Evolutionary conservation across 129 eudicot species (phyloP), one percentile per base, ranked within the genome.

Genomic region (Flaveria robusta): DNA sequence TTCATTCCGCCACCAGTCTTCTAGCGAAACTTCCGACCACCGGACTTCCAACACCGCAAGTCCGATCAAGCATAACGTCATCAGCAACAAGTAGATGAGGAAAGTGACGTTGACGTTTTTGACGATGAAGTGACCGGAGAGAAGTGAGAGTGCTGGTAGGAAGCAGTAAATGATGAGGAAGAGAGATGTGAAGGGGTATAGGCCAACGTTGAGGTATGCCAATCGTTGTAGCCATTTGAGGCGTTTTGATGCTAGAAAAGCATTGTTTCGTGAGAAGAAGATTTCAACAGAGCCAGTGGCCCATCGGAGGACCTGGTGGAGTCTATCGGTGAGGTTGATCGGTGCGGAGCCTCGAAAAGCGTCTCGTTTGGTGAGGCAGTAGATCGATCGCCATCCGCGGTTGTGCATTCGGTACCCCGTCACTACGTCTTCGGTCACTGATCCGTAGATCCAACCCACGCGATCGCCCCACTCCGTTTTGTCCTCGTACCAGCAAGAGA

Each of bases 401-500:
- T 82, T 82, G 60, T 82, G 86, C 86, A 77, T 82, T 47, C 86
- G 71, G 12, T 82, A 82, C 4, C 86, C 86, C 0, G 82, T 82
- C 18, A 82, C 82, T 58, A 82, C 86, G 29, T 82, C 86, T 66
- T 82, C 85, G 16, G 83, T 80, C 7, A 80, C 83, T 13, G 83
- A 80, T 31, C 83, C 83, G 15, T 80, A 80, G 14, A 82, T 82
- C 85, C 85, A 82, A 1, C 85, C 85, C n/a, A 82, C 85, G 13
- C 85, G 67, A 47, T 82, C 75, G 5, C 85, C 85, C 85, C 85
- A 82, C 22, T 82, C 82, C 0, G 85, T 82, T 72, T 82, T 82
- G 34, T 82, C 85, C 64, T 82, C 85, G 4, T 77, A 81, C 97
- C 97, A 90, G 52, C 97, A 93, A 58, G 98, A 93, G 72, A 93